Base-by-base conservation (phyloP, 2,329 filamentous ascomycete species). In the Colletotrichum simmondsii region DNA sequence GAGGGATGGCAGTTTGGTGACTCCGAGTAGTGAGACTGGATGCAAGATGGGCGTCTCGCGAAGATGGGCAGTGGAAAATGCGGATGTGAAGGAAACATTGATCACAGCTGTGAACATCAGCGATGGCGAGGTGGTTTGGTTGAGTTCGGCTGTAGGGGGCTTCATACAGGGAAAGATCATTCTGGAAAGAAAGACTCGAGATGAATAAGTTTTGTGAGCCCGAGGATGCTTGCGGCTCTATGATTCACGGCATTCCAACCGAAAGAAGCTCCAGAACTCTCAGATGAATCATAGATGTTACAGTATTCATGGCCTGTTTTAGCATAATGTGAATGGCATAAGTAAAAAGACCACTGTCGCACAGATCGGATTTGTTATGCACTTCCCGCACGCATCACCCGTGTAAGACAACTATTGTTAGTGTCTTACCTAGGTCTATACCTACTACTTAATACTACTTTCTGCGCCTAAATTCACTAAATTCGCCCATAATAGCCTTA, bases 41-140 rank as follows among this genome's bases (percentile, higher is more conserved):
- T 63, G 35, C 12, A 63, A 63, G 52, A 68, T 57, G 26, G 59
- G 66, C 7, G 59, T 68, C 1, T 68, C 52, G n/a, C 8, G 66
- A n/a, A 24, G 59, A 52, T 64, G 52, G 59, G 66, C 37, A 4
- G 5, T 57, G 1, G 12, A 58, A 3, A 52, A 28, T 32, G 32
- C 37, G 4, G 58, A 28, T n/a, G 32, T 68, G 14, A 58, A 58
- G 16, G 52, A 68, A 26, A 5, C n/a, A 24, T 10, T 52, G 6
- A 58, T 58, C 11, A 1, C 35, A 26, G 59, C 59, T 3, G 24
- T 8, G 7, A 37, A 57, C 5, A 59, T 69, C 6, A 42, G n/a
- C 16, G 35, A 69, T 2, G 28, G 59, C 2, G 26, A 64, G 52
- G 5, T 58, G 8, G 10, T 58, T 35, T 58, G 52, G 35, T 11